Base-by-base conservation (phyloP, 2,329 filamentous ascomycete species). In the Aspergillus novoparasiticus region DNA sequence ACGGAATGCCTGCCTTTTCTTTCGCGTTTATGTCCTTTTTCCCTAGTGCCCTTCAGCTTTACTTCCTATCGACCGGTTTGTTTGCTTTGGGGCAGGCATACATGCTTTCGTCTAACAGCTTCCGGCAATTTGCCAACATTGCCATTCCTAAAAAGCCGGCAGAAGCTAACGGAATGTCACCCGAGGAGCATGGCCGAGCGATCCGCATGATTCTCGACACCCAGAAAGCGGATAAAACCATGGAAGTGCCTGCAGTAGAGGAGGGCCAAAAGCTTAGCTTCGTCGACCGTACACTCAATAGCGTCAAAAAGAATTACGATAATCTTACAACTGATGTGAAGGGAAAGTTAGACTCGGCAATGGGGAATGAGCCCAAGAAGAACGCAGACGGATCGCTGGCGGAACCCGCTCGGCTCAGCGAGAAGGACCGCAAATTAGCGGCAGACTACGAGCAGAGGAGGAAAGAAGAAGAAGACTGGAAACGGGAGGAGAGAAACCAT, bases 41-140 rank as follows among this genome's bases (percentile, higher is more conserved):
- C 73, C 84, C 87, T 0, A 83, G 85, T 28, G 82, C 81, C 23
- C 75, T 91, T 2, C 88, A 90, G 72, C 71, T 91, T 34, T 90
- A 87, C 79, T 90, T 92, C 78, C 75, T 85, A 58, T 68, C 74
- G 14, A 78, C 76, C 4, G 77, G 79, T 63, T 4, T 76, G 0
- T 71, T 80, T 45, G 76, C 72, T 11, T 54, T 78, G 21, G 43
- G 71, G 23, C 86, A 89, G 76, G 72, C 81, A 5, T 75, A 73
- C 54, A 58, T 84, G 4, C 76, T 87, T 64, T 78, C 79, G 65
- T 75, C 67, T 39, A 56, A 64, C 6, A 55, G 12, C 10, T 76
- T 79, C 70, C 76, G 79, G 43, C 61, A 63, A 16, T 57, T 64
- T 16, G 62, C 72, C 56, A 67, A 70, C 9, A 68, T 81, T 58